phyloP scores from a whole-genome alignment of 2,329 filamentous ascomycete genomes.

The Neophaeococcomyces mojaviensis region DNA sequence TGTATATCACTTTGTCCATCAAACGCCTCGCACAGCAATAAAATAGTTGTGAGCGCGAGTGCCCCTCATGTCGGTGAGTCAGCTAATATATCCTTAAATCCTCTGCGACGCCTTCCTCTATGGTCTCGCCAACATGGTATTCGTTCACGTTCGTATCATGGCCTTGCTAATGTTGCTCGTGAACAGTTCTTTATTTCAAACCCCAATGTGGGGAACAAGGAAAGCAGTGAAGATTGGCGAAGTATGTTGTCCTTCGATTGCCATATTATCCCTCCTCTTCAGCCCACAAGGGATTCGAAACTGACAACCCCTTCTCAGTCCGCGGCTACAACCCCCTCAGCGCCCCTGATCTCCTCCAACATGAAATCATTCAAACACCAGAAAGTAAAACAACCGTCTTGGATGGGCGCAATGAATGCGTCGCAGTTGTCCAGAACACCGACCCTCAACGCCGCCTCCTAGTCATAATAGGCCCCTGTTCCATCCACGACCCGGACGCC shows the following conservation, averaged over 20 bases:
- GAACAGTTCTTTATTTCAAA: slow-evolving; percentile 68
- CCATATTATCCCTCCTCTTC: not conserved
- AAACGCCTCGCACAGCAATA: too few species aligned
- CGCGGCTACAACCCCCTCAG: slow-evolving; percentile 91
- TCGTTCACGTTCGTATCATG: not conserved
- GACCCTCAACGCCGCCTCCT: slow-evolving; percentile 68
- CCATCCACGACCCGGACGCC: slow-evolving; percentile 84
- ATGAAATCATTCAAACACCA: slow-evolving; percentile 62
- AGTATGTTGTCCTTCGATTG: slow-evolving; percentile 46
- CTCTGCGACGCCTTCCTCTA: not conserved
- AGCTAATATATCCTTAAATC: not conserved
- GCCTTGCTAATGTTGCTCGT: not conserved
- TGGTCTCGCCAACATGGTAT: not conserved
- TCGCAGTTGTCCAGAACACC: slow-evolving; percentile 65
- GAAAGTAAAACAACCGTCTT: slow-evolving; percentile 36
- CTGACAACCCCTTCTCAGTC: slow-evolving; percentile 48
- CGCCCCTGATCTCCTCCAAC: slow-evolving; percentile 75
- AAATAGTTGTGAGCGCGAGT: not conserved
- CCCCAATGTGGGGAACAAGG: slow-evolving; percentile 67
- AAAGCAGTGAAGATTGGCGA: slow-evolving; percentile 71
- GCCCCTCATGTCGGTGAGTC: slow-evolving; percentile 7
- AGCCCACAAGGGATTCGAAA: not conserved
- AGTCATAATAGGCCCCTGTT: slow-evolving; percentile 92
- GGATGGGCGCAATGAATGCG: slow-evolving; percentile 47
- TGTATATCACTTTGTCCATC: not conserved